phyloP scores from a whole-genome alignment of 345 rosid genomes.

The Trapa bicornis region DNA sequence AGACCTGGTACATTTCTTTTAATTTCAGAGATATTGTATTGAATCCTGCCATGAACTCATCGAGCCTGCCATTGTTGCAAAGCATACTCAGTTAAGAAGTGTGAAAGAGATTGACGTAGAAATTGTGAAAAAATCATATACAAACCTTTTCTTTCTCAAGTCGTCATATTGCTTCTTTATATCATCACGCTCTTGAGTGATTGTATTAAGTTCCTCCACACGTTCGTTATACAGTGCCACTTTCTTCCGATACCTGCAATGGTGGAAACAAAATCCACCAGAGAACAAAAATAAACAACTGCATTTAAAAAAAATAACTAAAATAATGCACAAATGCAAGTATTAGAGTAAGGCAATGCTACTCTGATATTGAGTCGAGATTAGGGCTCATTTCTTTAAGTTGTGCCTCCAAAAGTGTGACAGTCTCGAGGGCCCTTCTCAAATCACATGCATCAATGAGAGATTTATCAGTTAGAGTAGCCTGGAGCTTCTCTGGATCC shows the following conservation, averaged over 20 bases:
- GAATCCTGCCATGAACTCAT: constrained; percentile 96
- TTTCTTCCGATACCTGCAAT: constrained; percentile 58
- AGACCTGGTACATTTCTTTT: constrained; percentile 99
- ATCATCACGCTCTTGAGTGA: constrained; percentile 78
- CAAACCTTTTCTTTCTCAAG: constrained; percentile 71
- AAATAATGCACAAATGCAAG: constrained; percentile 1
- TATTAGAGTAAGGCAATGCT: constrained; percentile 14
- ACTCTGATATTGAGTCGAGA: constrained; percentile 94
- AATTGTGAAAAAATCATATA: constrained; percentile 3
- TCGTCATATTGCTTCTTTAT: constrained; percentile 77
- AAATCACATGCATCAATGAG: constrained; percentile 49
- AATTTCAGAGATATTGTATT: constrained; percentile 84
- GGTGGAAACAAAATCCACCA: constrained; percentile 5
- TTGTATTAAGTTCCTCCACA: constrained; percentile 62
- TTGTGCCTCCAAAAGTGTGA: constrained; percentile 68
- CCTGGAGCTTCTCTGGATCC: constrained; percentile 84
- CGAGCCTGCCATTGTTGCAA: constrained; percentile 40
- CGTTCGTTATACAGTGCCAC: constrained; percentile 64
- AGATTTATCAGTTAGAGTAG: constrained; percentile 43
- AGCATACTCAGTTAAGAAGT: constrained; percentile 9
- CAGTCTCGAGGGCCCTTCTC: constrained; percentile 68
- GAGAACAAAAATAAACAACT: neutral
- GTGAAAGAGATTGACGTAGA: neutral
- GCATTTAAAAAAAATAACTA: neutral
- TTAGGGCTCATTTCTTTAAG: constrained; percentile 91